These are phyloP conservation scores for Trichoderma afroharzianum DNA, from an alignment of 2,329 filamentous ascomycete species.

Conservation along the genomic window DNA sequence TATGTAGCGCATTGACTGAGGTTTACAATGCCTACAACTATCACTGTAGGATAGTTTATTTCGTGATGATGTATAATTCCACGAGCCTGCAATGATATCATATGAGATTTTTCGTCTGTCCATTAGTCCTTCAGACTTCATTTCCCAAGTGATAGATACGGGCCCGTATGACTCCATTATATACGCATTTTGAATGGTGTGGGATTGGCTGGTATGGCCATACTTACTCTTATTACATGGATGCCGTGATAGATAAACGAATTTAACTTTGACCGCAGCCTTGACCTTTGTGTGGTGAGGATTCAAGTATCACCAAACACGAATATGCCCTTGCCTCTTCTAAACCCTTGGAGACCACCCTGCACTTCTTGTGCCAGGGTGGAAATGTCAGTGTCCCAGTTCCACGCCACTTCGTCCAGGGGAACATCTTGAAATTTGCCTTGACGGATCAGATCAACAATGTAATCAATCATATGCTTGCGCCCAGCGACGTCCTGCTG, in stretches of 20 bases:
- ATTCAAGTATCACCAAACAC: conserved; percentile 63
- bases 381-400: conserved; percentile 70
- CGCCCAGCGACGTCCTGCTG: conserved; percentile 70
- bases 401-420: conserved; percentile 78
- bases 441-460: conserved; percentile 69
- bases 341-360: conserved; percentile 78
- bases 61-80: not conserved
- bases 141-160: not conserved
- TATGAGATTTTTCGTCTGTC: not conserved
- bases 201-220: not conserved
- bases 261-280: not conserved
- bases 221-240: not conserved
- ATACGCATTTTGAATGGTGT: not conserved
- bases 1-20: not conserved
- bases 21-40: not conserved
- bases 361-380: conserved; percentile 71
- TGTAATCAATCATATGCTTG: conserved; percentile 76
- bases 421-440: conserved; percentile 82
- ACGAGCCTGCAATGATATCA: not conserved
- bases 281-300: not conserved
- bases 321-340: conserved; percentile 86
- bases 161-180: not conserved
- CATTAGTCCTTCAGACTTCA: not conserved
- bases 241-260: not conserved
- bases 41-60: not conserved